Conservation (phyloP, 2,329 filamentous ascomycete species). For the Lomentospora prolificans region DNA sequence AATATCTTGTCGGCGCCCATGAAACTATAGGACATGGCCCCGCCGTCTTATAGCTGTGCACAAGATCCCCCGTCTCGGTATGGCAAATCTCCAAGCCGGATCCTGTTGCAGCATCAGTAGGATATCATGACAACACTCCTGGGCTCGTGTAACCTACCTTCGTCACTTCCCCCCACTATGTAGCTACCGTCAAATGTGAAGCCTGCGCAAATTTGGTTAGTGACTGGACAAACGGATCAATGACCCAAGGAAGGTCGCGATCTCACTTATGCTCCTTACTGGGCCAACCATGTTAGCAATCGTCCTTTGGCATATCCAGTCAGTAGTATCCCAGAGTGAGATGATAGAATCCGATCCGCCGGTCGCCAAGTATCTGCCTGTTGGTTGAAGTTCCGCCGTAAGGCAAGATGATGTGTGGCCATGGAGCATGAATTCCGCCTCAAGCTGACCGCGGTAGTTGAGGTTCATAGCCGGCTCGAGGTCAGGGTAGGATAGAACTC, state of each 20-base stretch:
- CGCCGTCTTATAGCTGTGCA: conserved; percentile 61
- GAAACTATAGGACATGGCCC: conserved; percentile 56
- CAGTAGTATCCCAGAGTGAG: conserved; percentile 65
- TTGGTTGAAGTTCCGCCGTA: conserved; percentile 59
- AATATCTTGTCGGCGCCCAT: conserved; percentile 69
- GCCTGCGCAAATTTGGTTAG: conserved; percentile 28
- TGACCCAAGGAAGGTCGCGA: neutral
- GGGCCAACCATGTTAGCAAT: conserved; percentile 60
- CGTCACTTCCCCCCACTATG: conserved; percentile 63
- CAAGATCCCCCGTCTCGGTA: conserved; percentile 62
- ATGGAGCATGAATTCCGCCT: conserved; percentile 49
- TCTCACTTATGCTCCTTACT: conserved; percentile 56
- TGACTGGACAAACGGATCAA: conserved; percentile 13
- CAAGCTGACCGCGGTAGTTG: conserved; percentile 31
- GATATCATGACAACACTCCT: neutral
- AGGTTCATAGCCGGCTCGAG: conserved; percentile 46
- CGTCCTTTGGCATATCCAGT: conserved; percentile 67
- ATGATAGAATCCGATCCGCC: conserved; percentile 69
- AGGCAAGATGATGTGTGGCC: conserved; percentile 67
- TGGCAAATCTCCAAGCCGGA: conserved; percentile 60
- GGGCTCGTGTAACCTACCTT: conserved; percentile 36
- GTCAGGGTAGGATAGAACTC: conserved; percentile 59
- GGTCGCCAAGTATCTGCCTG: conserved; percentile 61
- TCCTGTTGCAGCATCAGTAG: conserved; percentile 23
- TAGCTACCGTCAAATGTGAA: conserved; percentile 74